Evolutionary conservation across 2,329 filamentous ascomycete species (phyloP), one percentile per base, ranked within the genome.

Genomic region (Penicillium psychrosexuale): DNA sequence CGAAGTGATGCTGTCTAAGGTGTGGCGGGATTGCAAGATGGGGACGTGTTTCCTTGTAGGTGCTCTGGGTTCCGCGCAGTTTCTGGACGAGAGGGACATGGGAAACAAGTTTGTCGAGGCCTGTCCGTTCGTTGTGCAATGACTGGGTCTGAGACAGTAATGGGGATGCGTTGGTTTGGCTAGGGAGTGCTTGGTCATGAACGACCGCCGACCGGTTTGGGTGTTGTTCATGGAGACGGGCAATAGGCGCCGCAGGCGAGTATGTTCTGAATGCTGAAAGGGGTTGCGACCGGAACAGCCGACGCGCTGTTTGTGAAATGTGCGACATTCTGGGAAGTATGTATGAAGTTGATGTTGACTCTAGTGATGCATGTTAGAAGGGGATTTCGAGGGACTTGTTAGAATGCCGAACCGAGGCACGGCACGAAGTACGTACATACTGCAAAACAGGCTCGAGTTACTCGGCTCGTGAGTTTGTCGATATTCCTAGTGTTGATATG

Each of bases 21-120:
- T 80, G 72, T 6, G 80, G 76, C 0, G 91, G 89, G 69, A 97
- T 88, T 72, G 91, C 91, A 69, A 96, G 79, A 69, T 96, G 90
- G 3, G 92, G 92, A 24, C 92, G 83, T 30, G 87, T 86, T 73
- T 95, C 90, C 31, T 77, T 82, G 72, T 87, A 87, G 33, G 82
- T 79, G 9, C 56, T 54, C 0, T 84, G 78, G 62, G 88, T 81
- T 15, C 73, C 71, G 39, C 91, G 86, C 43, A 97, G 79, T 51
- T 81, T 77, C 30, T 80, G 72, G 3, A 87, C 81, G n/a, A 95
- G 71, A 0, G 90, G 87, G 74, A 92, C 89, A 33, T 57, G 54
- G 9, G 66, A 60, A 47, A 72, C 65, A 1, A 66, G 33, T 13
- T 58, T 37, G 37, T 72, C 68, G 34, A 67, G 66, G 17, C 28